Base-by-base conservation (phyloP, 495 filamentous ascomycete genomes). In the Trichoderma virens region DNA sequence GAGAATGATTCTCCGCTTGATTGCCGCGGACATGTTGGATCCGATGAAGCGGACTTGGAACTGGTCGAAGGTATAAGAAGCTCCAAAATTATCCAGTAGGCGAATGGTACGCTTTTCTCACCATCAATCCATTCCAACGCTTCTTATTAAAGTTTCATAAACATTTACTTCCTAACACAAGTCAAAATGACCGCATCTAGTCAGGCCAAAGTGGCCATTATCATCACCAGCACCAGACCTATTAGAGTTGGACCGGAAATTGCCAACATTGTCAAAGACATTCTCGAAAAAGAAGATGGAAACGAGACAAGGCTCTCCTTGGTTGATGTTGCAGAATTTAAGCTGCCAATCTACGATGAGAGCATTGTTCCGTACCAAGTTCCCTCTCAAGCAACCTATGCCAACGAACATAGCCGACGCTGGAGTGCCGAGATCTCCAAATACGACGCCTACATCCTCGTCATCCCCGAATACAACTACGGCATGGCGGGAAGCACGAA, bases 291-390 rank as follows among this genome's bases (percentile, higher is more conserved):
- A 51, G 45, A 16, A 25, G 45, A 25, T 9, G 6, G n/a, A 8
- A 25, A 51, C 20, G 45, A 51, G n/a, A 25, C 45, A 7, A 51
- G 23, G 20, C 18, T 51, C 45, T 20, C 45, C 23, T 25, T 51
- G 9, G 45, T 87, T 54, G 83, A 86, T 61, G 69, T 87, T 4
- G 69, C 72, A n/a, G 69, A 74, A 14, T 83, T 82, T 73, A 77
- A 81, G 31, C 78, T 85, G 2, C 83, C 84, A 9, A 74, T 86
- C 23, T 86, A 78, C 72, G 76, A 85, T 67, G 83, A 86, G 67
- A 66, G 74, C n/a, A 72, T 77, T 20, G 78, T 80, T 13, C 83
- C 83, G 0, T 76, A 75, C 35, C 73, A 75, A 70, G 65, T 87
- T 0, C 75, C 75, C 2, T 67, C 73, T 11, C n/a, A 69, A 2